Percentiles rank a stretch among this genome's conserved stretches.
These are phyloP conservation scores for Penicillium nucicola DNA, from an alignment of 495 filamentous ascomycete genomes.

Conservation along the genomic window DNA sequence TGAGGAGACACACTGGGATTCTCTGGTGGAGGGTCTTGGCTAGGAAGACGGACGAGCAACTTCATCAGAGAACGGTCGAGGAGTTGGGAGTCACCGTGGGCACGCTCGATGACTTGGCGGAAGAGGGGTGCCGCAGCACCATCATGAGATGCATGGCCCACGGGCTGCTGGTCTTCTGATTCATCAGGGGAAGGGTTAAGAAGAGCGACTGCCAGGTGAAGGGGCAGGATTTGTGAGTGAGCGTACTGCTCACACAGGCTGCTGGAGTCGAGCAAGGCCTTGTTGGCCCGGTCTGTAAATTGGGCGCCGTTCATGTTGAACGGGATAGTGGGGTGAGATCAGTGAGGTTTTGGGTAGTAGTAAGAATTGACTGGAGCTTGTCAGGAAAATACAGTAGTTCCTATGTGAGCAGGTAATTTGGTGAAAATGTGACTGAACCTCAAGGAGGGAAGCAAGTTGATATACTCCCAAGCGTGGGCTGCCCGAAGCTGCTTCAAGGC, in stretches of 20 bases:
- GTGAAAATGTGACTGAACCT: background rate
- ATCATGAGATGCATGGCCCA: constrained; percentile 56
- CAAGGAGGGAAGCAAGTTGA: constrained; percentile 15
- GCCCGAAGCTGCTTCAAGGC: constrained; percentile 16
- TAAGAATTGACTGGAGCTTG: background rate
- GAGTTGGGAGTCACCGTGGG: constrained; percentile 85
- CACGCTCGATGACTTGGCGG: constrained; percentile 89
- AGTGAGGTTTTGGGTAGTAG: constrained; percentile 5
- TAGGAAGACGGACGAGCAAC: constrained; percentile 81
- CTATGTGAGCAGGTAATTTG: constrained; percentile 2
- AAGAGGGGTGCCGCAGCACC: constrained; percentile 66
- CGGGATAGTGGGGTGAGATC: constrained; percentile 7
- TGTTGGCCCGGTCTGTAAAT: constrained; percentile 88
- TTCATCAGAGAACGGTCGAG: constrained; percentile 90
- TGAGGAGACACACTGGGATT: constrained; percentile 73
- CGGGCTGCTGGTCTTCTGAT: constrained; percentile 69
- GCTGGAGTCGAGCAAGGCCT: constrained; percentile 82
- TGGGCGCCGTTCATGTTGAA: constrained; percentile 51
- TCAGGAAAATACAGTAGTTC: background rate
- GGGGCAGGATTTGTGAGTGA: constrained; percentile 82
- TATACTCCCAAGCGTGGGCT: constrained; percentile 23
- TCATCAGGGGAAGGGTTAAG: constrained; percentile 79
- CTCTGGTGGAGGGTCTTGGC: constrained; percentile 93
- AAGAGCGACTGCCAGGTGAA: constrained; percentile 86
- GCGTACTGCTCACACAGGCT: constrained; percentile 79